Base-by-base conservation (phyloP, 2,329 filamentous ascomycete species). In the Podosphaera xanthii region DNA sequence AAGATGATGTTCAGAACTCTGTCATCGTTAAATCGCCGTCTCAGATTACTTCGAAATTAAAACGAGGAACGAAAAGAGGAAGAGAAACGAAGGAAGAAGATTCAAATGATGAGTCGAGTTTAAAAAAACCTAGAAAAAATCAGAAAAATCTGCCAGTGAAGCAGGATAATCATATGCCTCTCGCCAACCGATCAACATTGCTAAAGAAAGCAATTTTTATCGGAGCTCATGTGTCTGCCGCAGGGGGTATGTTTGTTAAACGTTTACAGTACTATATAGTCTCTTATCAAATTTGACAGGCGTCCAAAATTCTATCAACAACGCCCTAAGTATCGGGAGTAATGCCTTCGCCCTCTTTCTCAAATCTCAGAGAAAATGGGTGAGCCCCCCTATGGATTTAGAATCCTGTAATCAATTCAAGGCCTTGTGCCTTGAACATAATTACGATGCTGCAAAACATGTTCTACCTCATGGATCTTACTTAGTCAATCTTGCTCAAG, bases 321-420 rank as follows among this genome's bases (percentile, higher is more conserved):
- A 95, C 65, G 80, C 85, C 52, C 69, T 83, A 1, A 79, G 88
- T 57, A 89, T 95, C 63, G 90, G 90, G 58, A 90, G 86, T 62
- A 98, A 97, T 69, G 82, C 90, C 8, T 94, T 97, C 65, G 92
- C 92, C 3, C 76, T 97, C 30, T 98, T 98, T 73, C 77, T 98
- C 65, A 97, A 97, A 70, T 94, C 87, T 0, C 92, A 98, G 71
- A 83, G 90, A 59, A 97, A 95, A 74, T 98, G 92, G 92, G 77
- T 80, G 35, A 94, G 85, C 66, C 87, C 90, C 7, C 79, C 86
- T 0, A 76, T 98, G 3, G 76, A 84, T 34, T 71, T 80, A 46
- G 81, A 85, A 34, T 79, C 84, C 58, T 76, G 79, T 57, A 76
- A 81, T 49, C 77, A 81, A 46, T 98, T 97, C 72, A 78, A 78